Base-by-base conservation (phyloP, 1,139 yeast genomes). In the Ogataea hybrid region DNA sequence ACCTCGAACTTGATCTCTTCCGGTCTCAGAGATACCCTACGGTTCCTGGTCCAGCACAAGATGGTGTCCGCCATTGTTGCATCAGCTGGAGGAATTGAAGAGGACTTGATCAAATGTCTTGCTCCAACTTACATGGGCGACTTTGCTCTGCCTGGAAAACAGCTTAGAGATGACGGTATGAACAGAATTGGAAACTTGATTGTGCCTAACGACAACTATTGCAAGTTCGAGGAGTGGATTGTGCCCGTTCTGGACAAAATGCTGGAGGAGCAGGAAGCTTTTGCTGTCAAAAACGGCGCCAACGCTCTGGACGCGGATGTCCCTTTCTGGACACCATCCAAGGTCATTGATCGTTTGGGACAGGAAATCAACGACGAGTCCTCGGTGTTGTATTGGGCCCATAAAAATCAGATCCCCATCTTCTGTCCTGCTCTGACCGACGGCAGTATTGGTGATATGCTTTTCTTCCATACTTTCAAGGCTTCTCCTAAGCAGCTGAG, bases 401-500 rank as follows among this genome's bases (percentile, higher is more conserved):
- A 90, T 69, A 92, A 90, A 69, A 92, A 92, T 70, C 68, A 89
- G 57, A 94, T 92, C 48, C 99, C 99, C 11, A 79, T 92, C 30
- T 92, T 92, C 67, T 92, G 97, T 66, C 99, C 99, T 18, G 95
- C 97, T 5, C 71, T 92, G 48, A 92, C 99, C 4, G 99, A 92
- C 67, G 99, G 99, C 12, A 88, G 97, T 35, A 84, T 92, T 57
- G 99, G 99, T 50, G 99, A 92, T 63, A 92, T 92, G 99, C 75
- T 92, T 46, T 92, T 92, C 64, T 92, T 94, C 84, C 97, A 92
- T 67, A 92, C 98, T 14, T 92, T 89, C 75, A 89, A 87, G 66
- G 77, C 96, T 2, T 83, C 95, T 35, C 97, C 97, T 35, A 80
- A 80, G 54, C 96, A 89, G 61, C 69, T 94, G 47, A 77, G 95